Conservation (phyloP, 306 rosid genomes). For the Quercus parvula region DNA sequence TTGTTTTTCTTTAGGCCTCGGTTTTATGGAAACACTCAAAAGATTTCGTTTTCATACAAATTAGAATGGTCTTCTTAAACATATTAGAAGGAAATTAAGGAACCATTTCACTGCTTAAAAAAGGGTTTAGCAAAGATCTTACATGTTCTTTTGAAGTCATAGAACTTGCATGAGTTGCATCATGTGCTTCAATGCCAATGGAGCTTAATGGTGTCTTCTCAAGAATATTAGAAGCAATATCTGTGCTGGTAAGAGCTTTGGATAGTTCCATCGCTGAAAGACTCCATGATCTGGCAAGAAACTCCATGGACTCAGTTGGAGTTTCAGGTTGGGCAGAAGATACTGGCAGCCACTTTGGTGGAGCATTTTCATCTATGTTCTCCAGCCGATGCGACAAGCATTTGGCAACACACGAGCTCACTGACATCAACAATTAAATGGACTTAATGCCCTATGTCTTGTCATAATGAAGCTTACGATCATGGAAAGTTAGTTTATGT, state of each 20-base stretch:
- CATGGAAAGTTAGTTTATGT: background rate
- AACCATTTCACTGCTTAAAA: constrained; percentile 9
- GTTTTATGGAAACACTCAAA: background rate
- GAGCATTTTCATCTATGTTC: constrained; percentile 75
- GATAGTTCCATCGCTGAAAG: constrained; percentile 86
- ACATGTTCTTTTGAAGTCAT: constrained; percentile 57
- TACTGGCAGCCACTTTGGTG: constrained; percentile 37
- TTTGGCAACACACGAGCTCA: constrained; percentile 54
- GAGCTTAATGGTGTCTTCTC: constrained; percentile 37
- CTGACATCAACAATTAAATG: constrained; percentile 31
- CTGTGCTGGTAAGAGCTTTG: constrained; percentile 63
- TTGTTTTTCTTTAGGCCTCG: constrained; percentile 5
- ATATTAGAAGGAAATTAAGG: background rate
- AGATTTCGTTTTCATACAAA: constrained; percentile 12
- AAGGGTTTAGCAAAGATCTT: constrained; percentile 28
- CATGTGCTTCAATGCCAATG: constrained; percentile 22
- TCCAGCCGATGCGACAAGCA: constrained; percentile 54
- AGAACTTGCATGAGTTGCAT: constrained; percentile 32
- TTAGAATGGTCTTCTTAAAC: background rate
- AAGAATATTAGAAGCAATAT: constrained; percentile 33
- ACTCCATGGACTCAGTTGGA: constrained; percentile 95
- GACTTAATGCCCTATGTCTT: constrained; percentile 6
- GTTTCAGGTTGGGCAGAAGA: constrained; percentile 72
- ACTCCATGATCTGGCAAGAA: constrained; percentile 96
- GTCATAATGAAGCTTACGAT: constrained; percentile 8